phyloP scores from a whole-genome alignment of 78 protist species.

The Dictyostelium capitatum region DNA sequence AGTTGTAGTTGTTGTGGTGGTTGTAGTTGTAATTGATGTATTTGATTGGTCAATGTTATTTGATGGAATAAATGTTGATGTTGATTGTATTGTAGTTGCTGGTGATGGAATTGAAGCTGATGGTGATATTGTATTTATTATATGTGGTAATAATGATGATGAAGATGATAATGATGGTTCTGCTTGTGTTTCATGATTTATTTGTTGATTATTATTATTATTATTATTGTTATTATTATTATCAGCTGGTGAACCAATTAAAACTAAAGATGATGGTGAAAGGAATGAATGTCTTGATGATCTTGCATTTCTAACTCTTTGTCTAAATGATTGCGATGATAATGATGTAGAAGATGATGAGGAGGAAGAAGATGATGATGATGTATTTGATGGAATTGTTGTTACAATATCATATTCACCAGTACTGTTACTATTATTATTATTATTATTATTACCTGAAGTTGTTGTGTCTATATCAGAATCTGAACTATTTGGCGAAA shows the following conservation, averaged over 20 bases:
- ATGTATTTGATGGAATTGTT: neutral
- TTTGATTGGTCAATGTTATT: neutral
- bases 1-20: neutral
- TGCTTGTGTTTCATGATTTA: neutral
- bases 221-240: neutral
- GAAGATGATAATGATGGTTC: neutral
- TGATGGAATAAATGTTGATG: neutral
- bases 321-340: neutral
- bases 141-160: neutral
- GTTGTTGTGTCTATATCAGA: neutral
- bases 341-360: neutral
- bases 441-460: neutral
- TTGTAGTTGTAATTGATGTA: neutral
- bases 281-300: too few species aligned
- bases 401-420: neutral
- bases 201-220: too few species aligned
- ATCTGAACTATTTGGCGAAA: neutral
- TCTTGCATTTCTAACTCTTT: too few species aligned
- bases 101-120: neutral
- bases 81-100: neutral
- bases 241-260: too few species aligned
- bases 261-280: too few species aligned
- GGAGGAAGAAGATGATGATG: neutral
- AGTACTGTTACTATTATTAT: neutral
- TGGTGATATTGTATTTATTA: neutral